Evolutionary conservation across 202 grass and related monocot species (phyloP), one percentile per base, ranked within the genome.

Genomic region (Setaria viridis): DNA sequence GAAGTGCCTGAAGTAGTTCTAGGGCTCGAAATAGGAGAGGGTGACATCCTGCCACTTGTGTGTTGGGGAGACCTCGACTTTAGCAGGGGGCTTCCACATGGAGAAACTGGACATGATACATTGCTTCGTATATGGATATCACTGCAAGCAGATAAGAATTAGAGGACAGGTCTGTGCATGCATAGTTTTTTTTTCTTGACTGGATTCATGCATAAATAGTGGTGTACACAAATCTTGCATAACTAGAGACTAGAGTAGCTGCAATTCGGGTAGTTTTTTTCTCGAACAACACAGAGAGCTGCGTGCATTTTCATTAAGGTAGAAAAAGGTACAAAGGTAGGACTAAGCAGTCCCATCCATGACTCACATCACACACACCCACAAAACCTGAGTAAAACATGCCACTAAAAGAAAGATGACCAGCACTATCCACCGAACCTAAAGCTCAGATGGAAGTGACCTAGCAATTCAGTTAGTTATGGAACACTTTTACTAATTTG

Each of bases 81-180:
- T 71, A 97, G 83, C 15, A 94, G 73, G 77, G 97, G 97, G 73
- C 97, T 99, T 91, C 97, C 88, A 84, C 89, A 94, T 72, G 97
- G 97, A 86, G 97, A 99, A 87, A 99, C 94, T 59, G 97, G 97
- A 62, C 97, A 99, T 16, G 97, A 99, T 88, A 97, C 93, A 78
- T 99, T 97, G 80, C 93, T 94, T 63, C 88, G 69, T 72, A 92
- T 63, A 63, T 73, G 89, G 10, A 92, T 88, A 87, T 94, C 90
- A 68, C 97, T 99, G 92, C 53, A 89, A 85, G 58, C 34, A 51
- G 78, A 78, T 50, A 88, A 67, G 15, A 82, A 91, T 85, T 85
- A 82, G 66, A 87, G 47, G 29, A 21, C 11, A 50, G 48, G 43
- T 2, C 4, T 53, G 10, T 74, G 34, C 65, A 82, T 77, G 66